A percentile compares a stretch with the other conserved stretches of the same genome.
These are phyloP conservation scores for Sporothrix curviconia DNA, from an alignment of 2,329 filamentous ascomycete species.

Conservation along the genomic window DNA sequence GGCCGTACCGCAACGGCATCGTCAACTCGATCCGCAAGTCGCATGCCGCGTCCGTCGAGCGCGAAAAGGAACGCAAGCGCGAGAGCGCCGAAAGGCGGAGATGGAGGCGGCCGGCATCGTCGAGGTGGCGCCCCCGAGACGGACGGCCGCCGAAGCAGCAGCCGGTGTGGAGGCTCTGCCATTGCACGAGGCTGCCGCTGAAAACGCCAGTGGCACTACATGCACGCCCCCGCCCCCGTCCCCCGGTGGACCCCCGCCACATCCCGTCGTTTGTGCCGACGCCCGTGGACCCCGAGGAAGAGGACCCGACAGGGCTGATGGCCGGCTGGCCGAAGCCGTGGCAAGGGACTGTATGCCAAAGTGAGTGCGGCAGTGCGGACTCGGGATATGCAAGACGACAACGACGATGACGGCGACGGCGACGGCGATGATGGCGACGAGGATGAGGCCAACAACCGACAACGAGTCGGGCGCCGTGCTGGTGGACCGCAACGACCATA, in stretches of 20 bases:
- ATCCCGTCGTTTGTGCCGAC: constrained; percentile 16
- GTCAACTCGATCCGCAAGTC: constrained; percentile 14
- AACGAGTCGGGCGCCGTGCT: constrained; percentile 13
- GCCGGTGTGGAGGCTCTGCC: not conserved
- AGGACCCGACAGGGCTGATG: constrained; percentile 20
- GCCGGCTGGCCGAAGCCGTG: constrained; percentile 18
- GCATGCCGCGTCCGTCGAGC: not conserved
- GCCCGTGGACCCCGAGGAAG: constrained; percentile 20
- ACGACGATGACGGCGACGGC: not conserved
- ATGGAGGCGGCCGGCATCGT: too few species aligned
- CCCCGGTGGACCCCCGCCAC: not conserved
- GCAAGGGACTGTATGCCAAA: constrained; percentile 21
- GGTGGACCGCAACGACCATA: constrained; percentile 28
- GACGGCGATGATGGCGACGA: not conserved
- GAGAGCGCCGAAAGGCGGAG: too few species aligned
- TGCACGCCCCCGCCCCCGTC: not conserved
- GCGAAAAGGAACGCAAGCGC: not conserved
- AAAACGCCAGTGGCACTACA: not conserved
- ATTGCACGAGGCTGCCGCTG: not conserved
- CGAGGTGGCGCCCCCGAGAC: too few species aligned
- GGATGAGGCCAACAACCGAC: too few species aligned
- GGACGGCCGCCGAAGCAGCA: not conserved
- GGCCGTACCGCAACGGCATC: constrained; percentile 12
- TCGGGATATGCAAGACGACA: constrained; percentile 22
- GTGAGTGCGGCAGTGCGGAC: constrained; percentile 27